phyloP scores from a whole-genome alignment of 2,329 filamentous ascomycete genomes.

The Hypoxylon sp. region DNA sequence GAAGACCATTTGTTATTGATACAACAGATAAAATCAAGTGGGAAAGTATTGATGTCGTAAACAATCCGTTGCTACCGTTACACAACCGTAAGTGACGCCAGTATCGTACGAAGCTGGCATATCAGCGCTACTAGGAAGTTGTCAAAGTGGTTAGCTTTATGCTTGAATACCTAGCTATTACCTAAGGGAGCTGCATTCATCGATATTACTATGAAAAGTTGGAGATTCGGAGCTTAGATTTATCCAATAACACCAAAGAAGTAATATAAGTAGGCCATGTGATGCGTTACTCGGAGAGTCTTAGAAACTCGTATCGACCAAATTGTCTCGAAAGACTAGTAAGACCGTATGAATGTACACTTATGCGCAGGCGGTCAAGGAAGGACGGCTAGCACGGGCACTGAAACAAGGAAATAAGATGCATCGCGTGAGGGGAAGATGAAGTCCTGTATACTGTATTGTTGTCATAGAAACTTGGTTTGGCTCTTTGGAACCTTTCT shows the following conservation, averaged over 20 bases:
- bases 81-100: constrained; percentile 9
- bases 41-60: neutral
- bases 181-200: constrained; percentile 7
- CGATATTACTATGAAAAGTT: neutral
- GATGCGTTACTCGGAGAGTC: neutral
- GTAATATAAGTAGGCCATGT: constrained; percentile 5
- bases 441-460: constrained; percentile 3
- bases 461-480: neutral
- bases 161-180: constrained; percentile 9
- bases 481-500: constrained; percentile 22
- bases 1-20: neutral
- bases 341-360: neutral
- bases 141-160: constrained; percentile 6
- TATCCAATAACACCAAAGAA: constrained; percentile 3
- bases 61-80: constrained; percentile 1
- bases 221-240: constrained; percentile 9
- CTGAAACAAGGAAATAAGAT: neutral
- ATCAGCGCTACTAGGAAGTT: neutral
- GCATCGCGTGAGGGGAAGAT: constrained; percentile 1
- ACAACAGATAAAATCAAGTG: neutral
- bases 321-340: neutral
- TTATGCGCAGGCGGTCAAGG: neutral
- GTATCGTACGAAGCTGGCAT: neutral
- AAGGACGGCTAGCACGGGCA: neutral
- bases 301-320: constrained; percentile 25